Percentiles rank a stretch among this genome's conserved stretches.
phyloP scores from a whole-genome alignment of 2,329 filamentous ascomycete genomes.

The Aspergillus viridinutans region DNA sequence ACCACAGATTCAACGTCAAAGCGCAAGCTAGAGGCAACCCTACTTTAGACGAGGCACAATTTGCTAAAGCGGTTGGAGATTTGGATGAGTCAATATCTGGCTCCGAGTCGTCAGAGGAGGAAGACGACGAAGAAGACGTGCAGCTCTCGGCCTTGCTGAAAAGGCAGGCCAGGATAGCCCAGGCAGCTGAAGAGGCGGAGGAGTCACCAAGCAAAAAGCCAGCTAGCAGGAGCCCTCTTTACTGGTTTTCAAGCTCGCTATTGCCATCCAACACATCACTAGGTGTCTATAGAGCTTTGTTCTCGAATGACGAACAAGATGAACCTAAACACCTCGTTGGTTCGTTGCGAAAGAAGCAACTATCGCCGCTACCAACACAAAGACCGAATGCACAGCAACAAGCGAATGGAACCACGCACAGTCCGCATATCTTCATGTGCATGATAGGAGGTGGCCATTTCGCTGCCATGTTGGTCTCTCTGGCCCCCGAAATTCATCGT shows the following conservation, averaged over 20 bases:
- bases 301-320: slow-evolving; percentile 68
- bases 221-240: slow-evolving; percentile 65
- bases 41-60: slow-evolving; percentile 73
- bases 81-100: slow-evolving; percentile 90
- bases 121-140: slow-evolving; percentile 58
- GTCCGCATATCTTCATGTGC: slow-evolving; percentile 88
- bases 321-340: slow-evolving; percentile 61
- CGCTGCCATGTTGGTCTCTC: slow-evolving; percentile 88
- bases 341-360: slow-evolving; percentile 70
- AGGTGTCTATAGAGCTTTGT: slow-evolving; percentile 78
- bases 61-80: slow-evolving; percentile 78
- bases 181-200: slow-evolving; percentile 45
- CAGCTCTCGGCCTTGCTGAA: slow-evolving; percentile 71
- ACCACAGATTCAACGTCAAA: slow-evolving; percentile 93
- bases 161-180: slow-evolving; percentile 71
- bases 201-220: slow-evolving; percentile 47
- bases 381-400: slow-evolving; percentile 33
- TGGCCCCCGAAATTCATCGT: slow-evolving; percentile 74
- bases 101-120: slow-evolving; percentile 64
- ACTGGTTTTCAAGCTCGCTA: slow-evolving; percentile 78
- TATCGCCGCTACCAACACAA: slow-evolving; percentile 55
- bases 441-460: slow-evolving; percentile 99
- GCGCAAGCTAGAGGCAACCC: slow-evolving; percentile 73
- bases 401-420: slow-evolving; percentile 47
- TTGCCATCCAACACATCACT: slow-evolving; percentile 76